Conservation (phyloP, 768 basidiomycete genomes). For the Boletus eberwhitei region DNA sequence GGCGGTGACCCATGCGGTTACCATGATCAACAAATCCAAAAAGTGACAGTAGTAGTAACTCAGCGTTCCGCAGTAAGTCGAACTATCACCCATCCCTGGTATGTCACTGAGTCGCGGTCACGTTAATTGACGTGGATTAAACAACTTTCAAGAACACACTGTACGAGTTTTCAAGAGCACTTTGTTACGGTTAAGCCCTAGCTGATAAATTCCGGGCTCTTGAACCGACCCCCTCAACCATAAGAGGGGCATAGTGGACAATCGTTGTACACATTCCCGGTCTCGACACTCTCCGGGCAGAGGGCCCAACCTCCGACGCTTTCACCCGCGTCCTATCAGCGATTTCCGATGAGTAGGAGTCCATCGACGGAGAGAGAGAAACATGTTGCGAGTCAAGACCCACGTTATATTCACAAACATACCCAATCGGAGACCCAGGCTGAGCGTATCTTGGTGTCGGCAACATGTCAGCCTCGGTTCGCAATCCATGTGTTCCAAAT, state of each 20-base stretch:
- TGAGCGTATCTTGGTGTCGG: background rate
- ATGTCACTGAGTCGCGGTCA: too few relatives aligned
- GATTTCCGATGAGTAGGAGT: background rate
- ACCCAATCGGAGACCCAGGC: accelerated
- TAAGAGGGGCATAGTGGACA: background rate
- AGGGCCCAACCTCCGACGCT: background rate
- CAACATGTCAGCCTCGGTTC: background rate
- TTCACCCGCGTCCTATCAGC: background rate
- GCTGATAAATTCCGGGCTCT: background rate
- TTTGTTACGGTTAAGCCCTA: background rate
- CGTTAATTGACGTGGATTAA: too few relatives aligned
- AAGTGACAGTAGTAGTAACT: too few relatives aligned
- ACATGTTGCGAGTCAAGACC: background rate
- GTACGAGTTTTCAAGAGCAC: background rate
- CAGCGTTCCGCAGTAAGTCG: too few relatives aligned
- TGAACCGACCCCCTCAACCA: background rate
- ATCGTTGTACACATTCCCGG: too few relatives aligned
- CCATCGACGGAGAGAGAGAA: background rate
- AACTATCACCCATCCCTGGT: too few relatives aligned
- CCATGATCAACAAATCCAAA: too few relatives aligned
- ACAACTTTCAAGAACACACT: too few relatives aligned
- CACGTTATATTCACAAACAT: background rate
- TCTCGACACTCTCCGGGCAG: background rate
- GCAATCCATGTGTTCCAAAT: background rate
- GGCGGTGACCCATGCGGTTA: too few relatives aligned